Base-by-base conservation (phyloP, 2,329 filamentous ascomycete species). In the Ascochyta rabiei region DNA sequence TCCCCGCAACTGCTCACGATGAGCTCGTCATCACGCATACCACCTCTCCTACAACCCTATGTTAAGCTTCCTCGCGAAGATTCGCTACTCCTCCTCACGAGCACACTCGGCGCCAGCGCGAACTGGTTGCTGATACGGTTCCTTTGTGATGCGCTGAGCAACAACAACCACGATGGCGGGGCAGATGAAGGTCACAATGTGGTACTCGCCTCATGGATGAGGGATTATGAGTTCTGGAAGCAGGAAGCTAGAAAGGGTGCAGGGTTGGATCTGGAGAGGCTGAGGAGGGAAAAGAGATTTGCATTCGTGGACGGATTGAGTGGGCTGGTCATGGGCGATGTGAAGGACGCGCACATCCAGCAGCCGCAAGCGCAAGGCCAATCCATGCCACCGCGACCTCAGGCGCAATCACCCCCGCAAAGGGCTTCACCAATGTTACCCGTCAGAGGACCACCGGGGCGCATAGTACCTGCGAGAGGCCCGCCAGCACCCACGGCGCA, bases 181-280 rank as follows among this genome's bases (percentile, higher is more conserved):
- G 62, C 48, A 28, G 61, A 66, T 15, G 59, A 60, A 38, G 64
- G 59, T 6, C 61, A 62, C 9, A 73, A 72, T 16, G 75, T 97
- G 0, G 80, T 96, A 3, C 80, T 97, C 3, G 86, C 95, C 53
- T 96, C 90, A 77, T 96, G 95, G 76, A 78, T 96, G 75, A 83
- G 90, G 56, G 89, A 93, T 66, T 84, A 83, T 60, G 79, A 83
- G 1, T 96, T 96, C 70, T 97, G 92, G 91, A 86, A 80, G 59
- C 84, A 87, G 3, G 88, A 90, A 44, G 83, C 82, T 2, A 82
- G 85, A 48, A 87, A 87, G 73, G 75, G 91, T 68, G 89, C 61
- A 83, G 90, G 89, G 2, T 69, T 95, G 43, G 90, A 96, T 74
- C 78, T 95, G 45, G 83, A 88, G 16, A 80, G 80, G 6, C 73